Evolutionary conservation across 495 filamentous ascomycete species (phyloP).

Genomic region (Rusavskia elegans): DNA sequence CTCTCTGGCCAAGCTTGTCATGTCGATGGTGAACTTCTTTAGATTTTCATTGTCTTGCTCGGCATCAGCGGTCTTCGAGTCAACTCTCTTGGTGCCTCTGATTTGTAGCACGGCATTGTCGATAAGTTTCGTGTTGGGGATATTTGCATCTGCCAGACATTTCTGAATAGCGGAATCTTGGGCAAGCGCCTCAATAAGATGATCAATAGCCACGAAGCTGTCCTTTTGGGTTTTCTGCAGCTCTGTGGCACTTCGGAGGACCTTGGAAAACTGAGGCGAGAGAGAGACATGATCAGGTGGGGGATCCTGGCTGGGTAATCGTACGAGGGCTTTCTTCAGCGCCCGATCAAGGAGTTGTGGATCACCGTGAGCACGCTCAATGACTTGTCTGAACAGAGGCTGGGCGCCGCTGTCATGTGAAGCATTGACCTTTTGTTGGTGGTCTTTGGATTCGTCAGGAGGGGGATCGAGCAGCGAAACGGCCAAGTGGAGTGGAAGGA

Average conservation of each 20-base stretch:
- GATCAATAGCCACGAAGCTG: conserved; percentile 82
- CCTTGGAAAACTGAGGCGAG: conserved; percentile 62
- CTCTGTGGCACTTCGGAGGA: conserved; percentile 72
- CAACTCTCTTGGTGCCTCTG: conserved; percentile 77
- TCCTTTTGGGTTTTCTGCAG: conserved; percentile 93
- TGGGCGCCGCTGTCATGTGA: conserved; percentile 38
- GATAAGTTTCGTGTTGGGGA: conserved; percentile 80
- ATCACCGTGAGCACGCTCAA: conserved; percentile 88
- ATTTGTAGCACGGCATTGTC: conserved; percentile 79
- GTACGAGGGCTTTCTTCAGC: conserved; percentile 80
- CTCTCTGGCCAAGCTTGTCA: conserved; percentile 85
- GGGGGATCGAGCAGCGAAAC: conserved; percentile 75
- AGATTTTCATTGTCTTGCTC: conserved; percentile 85
- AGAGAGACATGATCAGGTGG: conserved; percentile 76
- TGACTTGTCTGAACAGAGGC: conserved; percentile 80
- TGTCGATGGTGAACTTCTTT: conserved; percentile 94
- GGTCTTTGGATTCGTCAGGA: conserved; percentile 60
- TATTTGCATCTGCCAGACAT: conserved; percentile 68
- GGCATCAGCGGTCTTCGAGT: conserved; percentile 85
- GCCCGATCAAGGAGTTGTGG: conserved; percentile 72
- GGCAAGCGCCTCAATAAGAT: conserved; percentile 67
- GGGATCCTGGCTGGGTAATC: conserved; percentile 83
- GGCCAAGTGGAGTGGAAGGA: conserved; percentile 76
- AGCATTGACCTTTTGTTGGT: conserved; percentile 43
- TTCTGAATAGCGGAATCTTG: conserved; percentile 63